These are phyloP conservation scores for Hanseniaspora mollemarum DNA, from an alignment of 805 yeast species.

Conservation along the genomic window DNA sequence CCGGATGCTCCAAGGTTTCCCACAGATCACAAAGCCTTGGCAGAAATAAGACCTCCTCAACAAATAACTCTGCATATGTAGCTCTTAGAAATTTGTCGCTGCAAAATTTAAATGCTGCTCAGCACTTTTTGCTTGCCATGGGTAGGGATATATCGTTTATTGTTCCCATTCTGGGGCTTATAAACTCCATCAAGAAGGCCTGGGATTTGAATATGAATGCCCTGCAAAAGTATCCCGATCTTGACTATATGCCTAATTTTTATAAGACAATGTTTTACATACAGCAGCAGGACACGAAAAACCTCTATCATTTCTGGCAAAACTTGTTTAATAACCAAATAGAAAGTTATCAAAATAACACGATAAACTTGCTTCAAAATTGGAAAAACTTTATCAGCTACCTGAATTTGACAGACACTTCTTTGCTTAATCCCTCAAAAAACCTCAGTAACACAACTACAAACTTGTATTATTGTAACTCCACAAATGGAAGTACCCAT, in stretches of 20 bases:
- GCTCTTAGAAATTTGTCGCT: constrained; percentile 52
- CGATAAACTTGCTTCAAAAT: constrained; percentile 1
- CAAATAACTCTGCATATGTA: constrained; percentile 19
- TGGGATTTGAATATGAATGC: constrained; percentile 19
- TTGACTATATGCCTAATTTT: constrained; percentile 12
- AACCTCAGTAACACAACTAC: too few species aligned
- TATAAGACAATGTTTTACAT: constrained; percentile 14
- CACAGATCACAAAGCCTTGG: background rate
- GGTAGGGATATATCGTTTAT: constrained; percentile 67
- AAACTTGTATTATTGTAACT: too few species aligned
- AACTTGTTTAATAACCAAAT: constrained; percentile 13
- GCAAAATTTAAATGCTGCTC: constrained; percentile 59
- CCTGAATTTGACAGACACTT: background rate
- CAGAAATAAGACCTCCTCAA: background rate
- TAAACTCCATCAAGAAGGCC: constrained; percentile 32
- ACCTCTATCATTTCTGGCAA: constrained; percentile 10
- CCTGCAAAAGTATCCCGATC: constrained; percentile 7
- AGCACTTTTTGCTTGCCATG: constrained; percentile 63
- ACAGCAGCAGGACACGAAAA: constrained; percentile 16
- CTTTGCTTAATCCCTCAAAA: background rate
- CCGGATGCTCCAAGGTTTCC: background rate
- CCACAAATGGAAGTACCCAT: background rate
- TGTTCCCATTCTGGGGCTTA: constrained; percentile 50
- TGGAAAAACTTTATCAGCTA: constrained; percentile 5
- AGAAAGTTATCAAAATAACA: constrained; percentile 13